Percentiles rank a stretch among this genome's conserved stretches.
phyloP scores from a whole-genome alignment of 305 asterid species.

The Fraxinus sp. region DNA sequence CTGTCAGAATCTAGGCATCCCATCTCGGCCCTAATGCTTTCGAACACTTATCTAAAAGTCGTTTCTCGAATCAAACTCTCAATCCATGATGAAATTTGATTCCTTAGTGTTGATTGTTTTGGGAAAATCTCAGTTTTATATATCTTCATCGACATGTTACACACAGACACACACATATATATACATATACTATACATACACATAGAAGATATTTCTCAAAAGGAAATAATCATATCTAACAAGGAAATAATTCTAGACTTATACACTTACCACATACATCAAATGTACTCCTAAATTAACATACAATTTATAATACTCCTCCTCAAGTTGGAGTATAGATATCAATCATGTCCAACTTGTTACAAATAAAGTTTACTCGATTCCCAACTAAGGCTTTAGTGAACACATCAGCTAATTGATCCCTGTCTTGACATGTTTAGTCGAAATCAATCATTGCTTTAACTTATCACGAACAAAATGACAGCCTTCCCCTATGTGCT shows the following conservation, averaged over 20 bases:
- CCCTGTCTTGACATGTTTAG: not conserved
- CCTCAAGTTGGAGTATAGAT: not conserved
- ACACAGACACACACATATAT: no score
- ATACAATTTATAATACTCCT: not conserved
- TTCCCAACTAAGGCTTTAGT: not conserved
- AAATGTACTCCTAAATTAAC: not conserved
- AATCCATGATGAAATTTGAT: not conserved
- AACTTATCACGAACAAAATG: not conserved
- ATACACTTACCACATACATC: not conserved
- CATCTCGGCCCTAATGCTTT: not conserved
- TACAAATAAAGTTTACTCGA: not conserved
- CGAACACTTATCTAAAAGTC: not conserved
- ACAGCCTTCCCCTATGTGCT: not conserved
- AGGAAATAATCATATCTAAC: not conserved
- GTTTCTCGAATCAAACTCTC: not conserved
- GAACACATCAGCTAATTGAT: not conserved
- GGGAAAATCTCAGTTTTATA: not conserved
- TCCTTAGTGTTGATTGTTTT: not conserved
- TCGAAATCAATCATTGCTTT: not conserved
- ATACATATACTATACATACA: no score
- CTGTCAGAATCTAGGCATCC: not conserved
- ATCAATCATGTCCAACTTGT: not conserved
- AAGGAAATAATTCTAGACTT: not conserved
- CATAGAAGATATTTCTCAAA: not conserved
- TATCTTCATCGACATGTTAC: not conserved